A percentile compares a stretch with the other conserved stretches of the same genome.
These are phyloP conservation scores for Penicillium psychrosexuale DNA, from an alignment of 2,329 filamentous ascomycete genomes.

Conservation along the genomic window DNA sequence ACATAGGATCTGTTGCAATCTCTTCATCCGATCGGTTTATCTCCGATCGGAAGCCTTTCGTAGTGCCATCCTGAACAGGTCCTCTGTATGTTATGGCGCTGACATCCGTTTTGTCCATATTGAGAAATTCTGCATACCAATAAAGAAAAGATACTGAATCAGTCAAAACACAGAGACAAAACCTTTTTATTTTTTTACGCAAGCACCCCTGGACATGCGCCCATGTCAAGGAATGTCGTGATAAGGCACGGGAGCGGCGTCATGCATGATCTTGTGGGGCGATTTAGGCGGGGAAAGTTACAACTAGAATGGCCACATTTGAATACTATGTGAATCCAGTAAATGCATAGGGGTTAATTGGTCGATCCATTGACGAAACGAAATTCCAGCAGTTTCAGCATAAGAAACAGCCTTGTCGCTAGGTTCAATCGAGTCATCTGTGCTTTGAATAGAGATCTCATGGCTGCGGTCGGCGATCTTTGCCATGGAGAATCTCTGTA, in stretches of 20 bases:
- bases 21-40: conserved; percentile 1
- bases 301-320: background rate
- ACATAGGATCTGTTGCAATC: conserved; percentile 15
- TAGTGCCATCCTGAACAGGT: conserved; percentile 3
- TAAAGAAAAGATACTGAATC: background rate
- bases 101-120: conserved; percentile 9
- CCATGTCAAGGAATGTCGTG: conserved; percentile 22
- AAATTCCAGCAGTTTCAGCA: too few species aligned
- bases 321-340: too few species aligned
- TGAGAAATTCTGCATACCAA: background rate
- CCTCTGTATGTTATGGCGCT: conserved; percentile 5
- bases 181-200: background rate
- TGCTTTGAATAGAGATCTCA: too few species aligned
- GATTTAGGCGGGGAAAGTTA: background rate
- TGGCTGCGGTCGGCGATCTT: too few species aligned
- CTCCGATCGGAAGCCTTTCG: conserved; percentile 1
- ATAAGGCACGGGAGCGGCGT: conserved; percentile 12
- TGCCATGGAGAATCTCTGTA: too few species aligned
- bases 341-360: too few species aligned
- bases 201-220: background rate
- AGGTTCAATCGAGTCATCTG: too few species aligned
- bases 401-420: too few species aligned
- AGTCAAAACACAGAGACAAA: background rate
- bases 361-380: too few species aligned
- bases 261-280: background rate